phyloP scores from a whole-genome alignment of 257 asterid genomes.

The Oldenlandia corymbosa region DNA sequence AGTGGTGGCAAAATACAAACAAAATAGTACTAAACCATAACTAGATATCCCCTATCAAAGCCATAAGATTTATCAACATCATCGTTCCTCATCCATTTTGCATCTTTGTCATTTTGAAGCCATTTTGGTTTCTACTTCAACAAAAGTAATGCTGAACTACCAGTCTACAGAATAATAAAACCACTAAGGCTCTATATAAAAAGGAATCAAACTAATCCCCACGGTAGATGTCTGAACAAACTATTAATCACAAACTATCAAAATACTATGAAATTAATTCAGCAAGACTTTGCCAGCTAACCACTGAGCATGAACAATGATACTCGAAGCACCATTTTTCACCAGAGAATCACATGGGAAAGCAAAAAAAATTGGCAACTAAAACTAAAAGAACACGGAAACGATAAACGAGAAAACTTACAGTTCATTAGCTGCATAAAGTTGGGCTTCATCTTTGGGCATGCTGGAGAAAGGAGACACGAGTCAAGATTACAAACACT shows the following conservation, averaged over 20 bases:
- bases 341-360: neutral
- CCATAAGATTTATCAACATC: too few species aligned
- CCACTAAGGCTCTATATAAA: neutral
- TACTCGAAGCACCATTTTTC: neutral
- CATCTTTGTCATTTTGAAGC: too few species aligned
- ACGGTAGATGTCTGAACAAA: neutral
- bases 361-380: neutral
- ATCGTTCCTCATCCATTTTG: too few species aligned
- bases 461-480: constrained; percentile 45
- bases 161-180: too few species aligned
- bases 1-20: too few species aligned
- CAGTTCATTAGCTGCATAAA: constrained; percentile 85
- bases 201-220: too few species aligned
- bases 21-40: too few species aligned
- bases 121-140: neutral
- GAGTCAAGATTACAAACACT: constrained; percentile 25
- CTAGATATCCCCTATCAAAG: too few species aligned
- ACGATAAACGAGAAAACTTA: constrained; percentile 28
- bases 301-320: neutral
- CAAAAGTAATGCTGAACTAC: neutral
- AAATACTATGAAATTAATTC: neutral
- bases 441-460: constrained; percentile 90
- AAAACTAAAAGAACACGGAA: neutral
- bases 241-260: neutral
- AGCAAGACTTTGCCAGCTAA: neutral